Percentiles rank a stretch among this genome's conserved stretches.
These are phyloP conservation scores for Trichocomaceae sp. DNA, from an alignment of 2,329 filamentous ascomycete species.

Conservation along the genomic window DNA sequence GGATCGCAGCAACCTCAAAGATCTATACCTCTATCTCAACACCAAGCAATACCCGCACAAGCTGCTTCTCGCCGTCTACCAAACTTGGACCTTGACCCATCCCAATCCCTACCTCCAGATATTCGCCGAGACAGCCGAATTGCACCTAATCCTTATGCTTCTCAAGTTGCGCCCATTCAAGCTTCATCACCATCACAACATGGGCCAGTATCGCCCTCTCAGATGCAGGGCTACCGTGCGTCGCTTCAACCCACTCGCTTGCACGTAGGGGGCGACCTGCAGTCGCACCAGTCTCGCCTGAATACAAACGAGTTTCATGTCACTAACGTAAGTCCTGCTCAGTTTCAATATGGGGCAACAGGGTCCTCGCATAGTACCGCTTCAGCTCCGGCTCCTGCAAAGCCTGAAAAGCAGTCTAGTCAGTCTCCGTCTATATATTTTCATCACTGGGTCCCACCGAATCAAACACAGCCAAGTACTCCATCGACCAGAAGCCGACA, in stretches of 20 bases:
- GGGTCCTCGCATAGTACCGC: neutral
- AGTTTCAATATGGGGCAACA: conserved; percentile 27
- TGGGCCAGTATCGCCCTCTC: conserved; percentile 18
- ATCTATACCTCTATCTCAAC: conserved; percentile 21
- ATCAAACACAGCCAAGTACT: conserved; percentile 61
- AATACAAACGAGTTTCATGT: conserved; percentile 39
- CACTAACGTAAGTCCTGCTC: conserved; percentile 28
- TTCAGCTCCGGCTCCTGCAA: conserved; percentile 43
- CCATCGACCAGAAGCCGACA: conserved; percentile 65
- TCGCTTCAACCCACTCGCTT: conserved; percentile 19
- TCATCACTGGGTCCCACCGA: conserved; percentile 85
- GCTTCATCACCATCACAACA: conserved; percentile 19
- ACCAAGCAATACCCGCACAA: conserved; percentile 17
- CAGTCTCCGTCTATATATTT: conserved; percentile 77
- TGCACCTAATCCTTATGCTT: conserved; percentile 30
- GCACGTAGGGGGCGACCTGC: conserved; percentile 14
- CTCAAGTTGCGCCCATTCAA: conserved; percentile 15
- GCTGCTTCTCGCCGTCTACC: conserved; percentile 20
- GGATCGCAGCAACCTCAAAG: conserved; percentile 19
- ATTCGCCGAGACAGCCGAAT: conserved; percentile 25
- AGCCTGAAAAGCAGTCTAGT: conserved; percentile 52
- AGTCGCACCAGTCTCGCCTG: conserved; percentile 23
- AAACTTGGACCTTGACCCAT: conserved; percentile 17
- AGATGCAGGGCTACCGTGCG: conserved; percentile 20
- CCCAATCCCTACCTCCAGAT: conserved; percentile 16